phyloP scores from a whole-genome alignment of 1,284 basidiomycete species.

The Boletus holoroseus region DNA sequence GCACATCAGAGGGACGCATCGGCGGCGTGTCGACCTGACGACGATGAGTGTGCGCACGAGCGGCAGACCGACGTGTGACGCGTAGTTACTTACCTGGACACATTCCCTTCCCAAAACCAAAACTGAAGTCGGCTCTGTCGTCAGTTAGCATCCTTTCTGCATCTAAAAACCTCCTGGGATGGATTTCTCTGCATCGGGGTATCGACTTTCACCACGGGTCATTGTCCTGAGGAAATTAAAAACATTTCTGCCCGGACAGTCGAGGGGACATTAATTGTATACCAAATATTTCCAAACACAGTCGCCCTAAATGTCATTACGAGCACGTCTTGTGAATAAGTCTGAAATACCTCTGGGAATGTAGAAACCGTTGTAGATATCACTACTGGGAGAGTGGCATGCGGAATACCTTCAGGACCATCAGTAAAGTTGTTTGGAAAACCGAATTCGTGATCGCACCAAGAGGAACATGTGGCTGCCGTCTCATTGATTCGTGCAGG shows the following conservation, averaged over 20 bases:
- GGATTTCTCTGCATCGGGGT: slow-evolving; percentile 21
- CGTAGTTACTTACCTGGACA: slow-evolving; percentile 18
- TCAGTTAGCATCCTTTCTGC: slow-evolving; percentile 17
- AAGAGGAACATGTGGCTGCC: too few species aligned
- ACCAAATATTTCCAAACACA: slow-evolving; percentile 28
- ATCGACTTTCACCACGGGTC: slow-evolving; percentile 21
- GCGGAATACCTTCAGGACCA: too few species aligned
- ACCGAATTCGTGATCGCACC: too few species aligned
- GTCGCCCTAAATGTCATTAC: slow-evolving; percentile 9
- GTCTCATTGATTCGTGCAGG: too few species aligned
- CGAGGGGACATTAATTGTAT: background rate
- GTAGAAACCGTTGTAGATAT: too few species aligned
- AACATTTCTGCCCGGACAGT: too few species aligned
- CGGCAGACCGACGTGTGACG: background rate
- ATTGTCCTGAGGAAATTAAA: slow-evolving; percentile 10
- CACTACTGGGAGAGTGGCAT: too few species aligned
- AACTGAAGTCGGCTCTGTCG: slow-evolving; percentile 17
- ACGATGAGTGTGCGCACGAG: background rate
- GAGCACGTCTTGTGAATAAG: too few species aligned
- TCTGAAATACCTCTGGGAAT: too few species aligned
- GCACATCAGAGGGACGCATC: slow-evolving; percentile 21
- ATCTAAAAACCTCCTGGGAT: slow-evolving; percentile 24
- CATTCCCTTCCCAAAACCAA: slow-evolving; percentile 26
- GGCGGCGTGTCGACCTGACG: slow-evolving; percentile 18
- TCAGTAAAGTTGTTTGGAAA: too few species aligned